Base-by-base conservation (phyloP, 345 rosid species). In the Hibiscus trionum region DNA sequence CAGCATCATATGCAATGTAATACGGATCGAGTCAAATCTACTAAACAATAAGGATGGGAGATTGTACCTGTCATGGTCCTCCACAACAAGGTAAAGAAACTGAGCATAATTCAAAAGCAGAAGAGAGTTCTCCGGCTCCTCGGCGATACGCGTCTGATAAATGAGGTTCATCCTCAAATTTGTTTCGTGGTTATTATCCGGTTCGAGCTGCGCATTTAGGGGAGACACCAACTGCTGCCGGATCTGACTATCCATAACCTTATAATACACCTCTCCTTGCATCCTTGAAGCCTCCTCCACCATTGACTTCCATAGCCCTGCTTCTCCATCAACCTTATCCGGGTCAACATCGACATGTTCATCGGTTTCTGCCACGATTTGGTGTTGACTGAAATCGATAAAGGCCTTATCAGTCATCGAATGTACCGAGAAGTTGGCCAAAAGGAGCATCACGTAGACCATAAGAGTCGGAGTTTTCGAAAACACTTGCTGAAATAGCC, bases 401-500 rank as follows among this genome's bases (percentile, higher is more conserved):
- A 21, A 12, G 29, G 55, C 55, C 17, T 44, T 65, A 24, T 42
- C 8, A 65, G 69, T 12, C 89, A 88, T 80, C 15, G 97, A 93
- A 75, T 85, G 84, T 6, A 87, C 84, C 0, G 84, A 83, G 79
- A 83, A 90, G 73, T 88, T 91, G 0, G 97, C 92, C 42, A 90
- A 50, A 11, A 93, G 80, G 37, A 91, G 69, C 91, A 93, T 91
- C 15, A 91, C 83, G 70, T 82, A 77, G 8, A 91, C 86, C 97
- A 91, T 91, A 47, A 93, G 83, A 52, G 83, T 84, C 1, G 98
- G 97, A 0, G 97, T 87, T 17, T 77, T 73, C 0, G 89, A 86
- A 60, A 91, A 91, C 10, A 93, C 86, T 61, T 81, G 88, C 58
- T 83, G 87, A 44, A 89, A 91, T 16, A 93, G 82, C 93, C 94